Base-by-base conservation (phyloP, 1,284 basidiomycete species). In the Inonotus hispidus region DNA sequence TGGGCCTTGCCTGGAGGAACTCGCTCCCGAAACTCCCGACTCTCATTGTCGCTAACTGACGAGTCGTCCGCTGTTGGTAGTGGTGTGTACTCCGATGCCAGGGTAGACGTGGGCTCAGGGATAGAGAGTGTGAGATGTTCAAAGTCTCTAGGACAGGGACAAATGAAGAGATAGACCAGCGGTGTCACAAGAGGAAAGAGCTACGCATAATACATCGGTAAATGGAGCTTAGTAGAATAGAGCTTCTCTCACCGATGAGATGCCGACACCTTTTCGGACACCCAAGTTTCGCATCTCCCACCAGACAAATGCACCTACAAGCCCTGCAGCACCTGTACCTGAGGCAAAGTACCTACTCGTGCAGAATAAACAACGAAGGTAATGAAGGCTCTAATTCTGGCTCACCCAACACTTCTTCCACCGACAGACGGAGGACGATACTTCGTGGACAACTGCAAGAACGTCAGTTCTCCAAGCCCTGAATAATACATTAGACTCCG, bases 391-490 rank as follows among this genome's bases (percentile, higher is more conserved):
- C 63, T 6, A 1, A 1, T 7, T 43, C 50, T 5, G 2, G 59
- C 80, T 43, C 67, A 88, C 86, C 90, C 86, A 27, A 92, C 81
- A 57, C 84, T 82, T 58, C 83, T 85, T 0, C 88, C 87, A 6
- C 81, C 86, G 13, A 90, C 78, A 16, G 84, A 84, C 1, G 85
- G 75, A 0, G 90, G 86, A 52, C 81, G 79, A 68, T 89, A 91
- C 0, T 90, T 88, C 0, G 95, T 98, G 0, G 94, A 93, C 2
- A 97, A 77, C 74, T 99, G 96, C 2, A 99, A 77, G 70, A 94
- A 98, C 1, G 95, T 98, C 63, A 99, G 73, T 73, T 99, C 96
- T 13, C 97, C 96, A 5, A 99, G 77, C 2, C 92, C 92, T 87
- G n/a, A 4, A 27, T 37, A 43, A 4, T 7, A 27, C n/a, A 21